Conservation (phyloP, 441 rosid species). For the Erodium moschatum region DNA sequence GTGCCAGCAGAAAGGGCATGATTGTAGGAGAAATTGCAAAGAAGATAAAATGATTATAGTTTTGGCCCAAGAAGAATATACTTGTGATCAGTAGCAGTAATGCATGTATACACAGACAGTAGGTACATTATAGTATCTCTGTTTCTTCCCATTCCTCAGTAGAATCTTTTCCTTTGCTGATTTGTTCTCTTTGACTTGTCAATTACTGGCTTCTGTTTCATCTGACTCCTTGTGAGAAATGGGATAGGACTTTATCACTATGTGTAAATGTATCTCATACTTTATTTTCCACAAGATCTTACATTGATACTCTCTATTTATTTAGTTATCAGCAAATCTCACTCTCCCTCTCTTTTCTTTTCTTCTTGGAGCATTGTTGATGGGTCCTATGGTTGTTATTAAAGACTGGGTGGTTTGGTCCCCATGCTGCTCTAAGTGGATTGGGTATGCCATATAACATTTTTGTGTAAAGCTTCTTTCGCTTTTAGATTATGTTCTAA, state of each 20-base stretch:
- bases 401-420: background rate
- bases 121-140: background rate
- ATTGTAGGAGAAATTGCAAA: background rate
- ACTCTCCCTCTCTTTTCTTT: background rate
- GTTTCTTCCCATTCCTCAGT: background rate
- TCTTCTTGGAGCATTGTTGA: background rate
- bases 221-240: background rate
- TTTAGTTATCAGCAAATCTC: background rate
- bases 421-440: background rate
- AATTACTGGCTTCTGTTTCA: background rate
- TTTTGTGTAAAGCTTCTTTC: too few species aligned
- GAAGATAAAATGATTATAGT: constrained; percentile 5
- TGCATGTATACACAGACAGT: background rate
- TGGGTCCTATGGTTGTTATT: constrained; percentile 3
- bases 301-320: background rate
- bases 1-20: too few species aligned
- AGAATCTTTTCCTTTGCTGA: constrained; percentile 4
- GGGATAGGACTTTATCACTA: background rate
- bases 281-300: constrained; percentile 7
- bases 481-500: too few species aligned
- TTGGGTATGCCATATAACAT: background rate
- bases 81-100: background rate
- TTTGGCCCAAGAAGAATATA: constrained; percentile 4
- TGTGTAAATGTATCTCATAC: background rate
- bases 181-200: constrained; percentile 10